Percentiles rank a stretch among this genome's conserved stretches.
These are phyloP conservation scores for Termitomyces eurrhizus DNA, from an alignment of 768 basidiomycete genomes.

Conservation along the genomic window DNA sequence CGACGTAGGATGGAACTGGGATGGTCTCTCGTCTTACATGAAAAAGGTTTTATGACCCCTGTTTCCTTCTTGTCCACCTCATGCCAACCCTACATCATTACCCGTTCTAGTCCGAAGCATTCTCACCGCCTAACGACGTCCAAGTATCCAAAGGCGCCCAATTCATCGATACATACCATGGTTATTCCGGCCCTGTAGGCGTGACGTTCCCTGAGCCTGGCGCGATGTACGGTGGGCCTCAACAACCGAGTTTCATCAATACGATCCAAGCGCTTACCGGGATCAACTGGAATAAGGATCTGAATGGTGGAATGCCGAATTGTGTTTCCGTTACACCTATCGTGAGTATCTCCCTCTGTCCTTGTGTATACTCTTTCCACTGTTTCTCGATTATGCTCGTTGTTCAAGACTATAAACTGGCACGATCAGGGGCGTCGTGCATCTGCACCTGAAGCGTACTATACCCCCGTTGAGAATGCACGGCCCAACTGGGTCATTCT, in stretches of 20 bases:
- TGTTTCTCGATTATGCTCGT: neutral
- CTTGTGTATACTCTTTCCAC: neutral
- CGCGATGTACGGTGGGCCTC: conserved; percentile 53
- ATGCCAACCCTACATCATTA: neutral
- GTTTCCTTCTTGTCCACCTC: neutral
- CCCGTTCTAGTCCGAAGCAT: conserved; percentile 37
- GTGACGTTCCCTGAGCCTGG: conserved; percentile 40
- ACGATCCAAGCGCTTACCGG: conserved; percentile 46
- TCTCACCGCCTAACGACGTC: conserved; percentile 41
- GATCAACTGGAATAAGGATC: conserved; percentile 42
- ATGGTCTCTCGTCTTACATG: conserved; percentile 41
- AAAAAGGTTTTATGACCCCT: conserved; percentile 33
- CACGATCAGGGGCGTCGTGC: conserved; percentile 48
- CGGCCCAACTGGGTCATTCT: conserved; percentile 50
- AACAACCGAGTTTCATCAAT: conserved; percentile 44
- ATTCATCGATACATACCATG: conserved; percentile 45
- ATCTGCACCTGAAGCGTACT: conserved; percentile 51
- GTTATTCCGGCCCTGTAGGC: conserved; percentile 49
- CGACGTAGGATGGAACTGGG: conserved; percentile 45
- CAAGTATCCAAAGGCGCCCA: conserved; percentile 45
- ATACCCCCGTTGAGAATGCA: conserved; percentile 45
- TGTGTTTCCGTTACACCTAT: conserved; percentile 54
- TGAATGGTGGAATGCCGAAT: conserved; percentile 54
- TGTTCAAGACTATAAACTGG: conserved; percentile 38
- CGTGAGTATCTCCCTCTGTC: conserved; percentile 23